phyloP scores from a whole-genome alignment of 2,329 filamentous ascomycete species.

The Monilinia laxa region DNA sequence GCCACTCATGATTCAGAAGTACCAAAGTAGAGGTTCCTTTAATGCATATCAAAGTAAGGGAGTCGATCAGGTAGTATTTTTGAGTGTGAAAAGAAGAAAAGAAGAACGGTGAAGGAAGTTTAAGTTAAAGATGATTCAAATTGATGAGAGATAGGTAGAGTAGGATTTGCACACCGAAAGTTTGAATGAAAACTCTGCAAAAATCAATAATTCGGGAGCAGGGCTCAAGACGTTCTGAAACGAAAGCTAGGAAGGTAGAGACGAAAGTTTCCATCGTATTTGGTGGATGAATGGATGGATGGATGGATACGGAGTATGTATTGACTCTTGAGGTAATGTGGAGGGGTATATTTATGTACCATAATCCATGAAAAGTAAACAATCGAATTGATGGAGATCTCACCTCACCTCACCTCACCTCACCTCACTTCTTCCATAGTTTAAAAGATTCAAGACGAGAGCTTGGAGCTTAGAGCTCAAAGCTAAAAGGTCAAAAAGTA shows the following conservation, averaged over 20 bases:
- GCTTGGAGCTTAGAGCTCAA: neutral
- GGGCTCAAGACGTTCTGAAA: neutral
- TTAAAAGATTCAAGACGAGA: neutral
- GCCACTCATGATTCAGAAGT: constrained; percentile 16
- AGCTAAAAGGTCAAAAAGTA: neutral
- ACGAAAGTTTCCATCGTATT: neutral
- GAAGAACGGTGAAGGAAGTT: constrained; percentile 10
- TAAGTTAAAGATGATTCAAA: constrained; percentile 7
- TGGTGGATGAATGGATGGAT: neutral
- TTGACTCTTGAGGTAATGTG: neutral
- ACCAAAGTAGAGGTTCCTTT: neutral
- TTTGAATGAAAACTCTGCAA: constrained; percentile 13
- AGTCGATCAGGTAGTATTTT: neutral
- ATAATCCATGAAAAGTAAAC: neutral
- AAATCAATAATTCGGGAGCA: neutral
- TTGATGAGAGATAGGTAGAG: neutral
- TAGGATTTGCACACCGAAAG: constrained; percentile 14
- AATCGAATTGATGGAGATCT: neutral
- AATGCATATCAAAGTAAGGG: constrained; percentile 13
- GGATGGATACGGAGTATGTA: no score
- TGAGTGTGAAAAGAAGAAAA: neutral
- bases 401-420: no score
- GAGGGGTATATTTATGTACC: neutral
- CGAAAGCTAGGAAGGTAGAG: neutral
- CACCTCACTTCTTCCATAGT: no score